Conservation (phyloP, 2,329 filamentous ascomycete species). For the Fusarium protoensiforme region DNA sequence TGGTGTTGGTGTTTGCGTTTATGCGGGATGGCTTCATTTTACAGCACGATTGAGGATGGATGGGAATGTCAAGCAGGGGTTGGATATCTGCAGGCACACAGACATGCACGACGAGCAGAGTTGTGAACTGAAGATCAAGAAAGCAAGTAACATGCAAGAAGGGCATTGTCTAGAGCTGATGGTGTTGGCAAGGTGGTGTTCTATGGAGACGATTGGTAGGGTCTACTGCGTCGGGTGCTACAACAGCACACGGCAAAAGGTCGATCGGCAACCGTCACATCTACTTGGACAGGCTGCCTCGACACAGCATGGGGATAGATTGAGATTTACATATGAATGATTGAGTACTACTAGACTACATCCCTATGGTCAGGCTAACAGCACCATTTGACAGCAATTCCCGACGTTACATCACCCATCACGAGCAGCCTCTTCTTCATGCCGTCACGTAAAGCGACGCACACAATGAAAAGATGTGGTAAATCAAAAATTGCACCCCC, state of each 20-base stretch:
- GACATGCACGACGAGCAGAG: neutral
- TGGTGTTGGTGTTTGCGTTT: neutral
- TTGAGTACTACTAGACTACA: too few relatives aligned
- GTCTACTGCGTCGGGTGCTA: neutral
- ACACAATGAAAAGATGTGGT: constrained; percentile 58
- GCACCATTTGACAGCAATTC: too few relatives aligned
- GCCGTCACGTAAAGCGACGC: constrained; percentile 50
- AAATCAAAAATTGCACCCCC: constrained; percentile 66
- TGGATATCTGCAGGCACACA: neutral
- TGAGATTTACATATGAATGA: too few relatives aligned
- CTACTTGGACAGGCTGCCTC: too few relatives aligned
- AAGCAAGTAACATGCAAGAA: neutral
- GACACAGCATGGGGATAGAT: too few relatives aligned
- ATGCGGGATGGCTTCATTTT: neutral
- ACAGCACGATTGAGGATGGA: neutral
- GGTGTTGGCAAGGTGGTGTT: neutral
- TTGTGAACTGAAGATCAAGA: neutral
- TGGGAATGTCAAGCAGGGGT: neutral
- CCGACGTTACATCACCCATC: too few relatives aligned
- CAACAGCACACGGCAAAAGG: neutral
- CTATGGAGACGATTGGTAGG: neutral
- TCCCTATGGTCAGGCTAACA: too few relatives aligned
- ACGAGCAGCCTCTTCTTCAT: constrained; percentile 54
- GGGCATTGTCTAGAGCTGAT: neutral
- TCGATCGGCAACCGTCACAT: too few relatives aligned